Evolutionary conservation across 2,329 filamentous ascomycete species (phyloP), one percentile per base, ranked within the genome.

Genomic region (Chaetothyriales sp.): DNA sequence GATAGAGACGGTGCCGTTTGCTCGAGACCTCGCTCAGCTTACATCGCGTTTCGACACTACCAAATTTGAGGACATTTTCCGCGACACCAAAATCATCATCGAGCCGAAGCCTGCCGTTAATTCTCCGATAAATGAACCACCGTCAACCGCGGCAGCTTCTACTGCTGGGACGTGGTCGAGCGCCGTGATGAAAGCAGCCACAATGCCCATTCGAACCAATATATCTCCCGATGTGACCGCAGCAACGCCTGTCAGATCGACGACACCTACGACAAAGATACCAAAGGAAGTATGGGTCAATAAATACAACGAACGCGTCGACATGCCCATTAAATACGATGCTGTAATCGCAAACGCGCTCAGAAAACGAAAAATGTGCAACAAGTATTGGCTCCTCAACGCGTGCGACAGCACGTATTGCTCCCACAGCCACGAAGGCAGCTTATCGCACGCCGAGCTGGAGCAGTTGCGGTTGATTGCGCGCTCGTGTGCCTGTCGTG

Each of bases 1-100:
- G 20, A 64, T 81, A 33, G 75, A 79, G 61, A 77, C 77, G 18
- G 66, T 74, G 37, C 70, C 75, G 2, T 77, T 79, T 56, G 73
- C 74, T 55, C 73, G 71, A 53, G 74, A 77, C 55, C 63, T 80
- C 43, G 65, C 69, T 5, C 57, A 61, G 0, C 63, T 79, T 43
- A 75, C 71, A 51, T 54, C 59, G 44, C 65, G 64, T 20, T 80
- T 76, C 63, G 64, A 65, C 33, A 71, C 67, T 22, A 68, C 69
- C 43, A 75, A 70, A 56, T 75, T 80, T 56, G 63, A 69, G 4
- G 64, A 69, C 33, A 58, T 81, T 20, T 80, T 81, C 59, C 73
- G 76, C 33, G 65, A 71, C 49, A 56, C 40, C 49, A 51, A 40
- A 46, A 20, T 46, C 19, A 28, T 20, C 22, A 28, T 15, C n/a